Percentiles rank a stretch among this genome's conserved stretches.
phyloP scores from a whole-genome alignment of 176 grass and related monocot genomes.

The Eleusine indica region DNA sequence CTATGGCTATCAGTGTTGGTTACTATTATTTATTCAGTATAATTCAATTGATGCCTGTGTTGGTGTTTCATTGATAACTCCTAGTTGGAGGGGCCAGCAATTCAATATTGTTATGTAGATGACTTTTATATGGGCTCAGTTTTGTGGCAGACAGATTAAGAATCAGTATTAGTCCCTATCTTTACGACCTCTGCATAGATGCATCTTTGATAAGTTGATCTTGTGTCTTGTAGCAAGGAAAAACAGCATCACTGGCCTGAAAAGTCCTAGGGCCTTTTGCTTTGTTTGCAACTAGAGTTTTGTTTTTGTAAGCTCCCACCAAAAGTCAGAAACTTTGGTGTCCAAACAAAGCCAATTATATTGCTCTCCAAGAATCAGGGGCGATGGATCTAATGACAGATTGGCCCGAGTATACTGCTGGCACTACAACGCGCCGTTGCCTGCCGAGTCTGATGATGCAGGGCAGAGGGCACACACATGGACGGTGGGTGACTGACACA shows the following conservation, averaged over 20 bases:
- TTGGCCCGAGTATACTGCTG: not conserved
- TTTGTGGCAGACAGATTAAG: not conserved
- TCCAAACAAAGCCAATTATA: not conserved
- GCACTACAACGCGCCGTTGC: not conserved
- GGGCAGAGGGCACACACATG: too few relatives aligned
- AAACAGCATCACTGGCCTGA: conserved; percentile 20
- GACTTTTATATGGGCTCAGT: not conserved
- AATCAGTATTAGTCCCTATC: not conserved
- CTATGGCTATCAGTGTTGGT: not conserved
- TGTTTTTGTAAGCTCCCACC: not conserved
- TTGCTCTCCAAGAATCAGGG: not conserved
- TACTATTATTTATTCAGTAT: not conserved
- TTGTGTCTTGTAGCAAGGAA: not conserved
- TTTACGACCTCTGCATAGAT: not conserved
- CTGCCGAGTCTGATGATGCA: not conserved
- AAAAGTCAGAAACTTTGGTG: conserved; percentile 15
- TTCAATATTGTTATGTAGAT: not conserved
- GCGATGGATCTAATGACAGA: not conserved
- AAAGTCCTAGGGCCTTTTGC: conserved; percentile 1
- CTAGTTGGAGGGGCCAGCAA: not conserved
- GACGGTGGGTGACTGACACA: not conserved
- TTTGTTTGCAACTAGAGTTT: not conserved
- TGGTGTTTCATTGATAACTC: conserved; percentile 1
- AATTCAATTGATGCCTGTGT: not conserved
- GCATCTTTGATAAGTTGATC: not conserved